Evolutionary conservation across 2,329 filamentous ascomycete species (phyloP), one percentile per base, ranked within the genome.

Genomic region (Pseudogymnoascus pannorum): DNA sequence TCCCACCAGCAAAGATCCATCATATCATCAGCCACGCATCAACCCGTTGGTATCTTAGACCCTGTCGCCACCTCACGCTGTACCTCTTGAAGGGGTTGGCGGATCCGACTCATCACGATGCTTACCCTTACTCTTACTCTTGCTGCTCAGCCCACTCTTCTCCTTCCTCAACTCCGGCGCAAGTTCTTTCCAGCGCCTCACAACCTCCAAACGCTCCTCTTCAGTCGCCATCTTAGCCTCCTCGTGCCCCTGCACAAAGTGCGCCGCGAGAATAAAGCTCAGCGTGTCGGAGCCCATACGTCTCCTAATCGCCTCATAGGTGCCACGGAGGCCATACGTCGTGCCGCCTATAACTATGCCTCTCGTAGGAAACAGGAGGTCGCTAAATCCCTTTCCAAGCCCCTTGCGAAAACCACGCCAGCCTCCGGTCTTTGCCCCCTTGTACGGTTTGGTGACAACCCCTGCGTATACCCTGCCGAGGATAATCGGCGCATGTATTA

Each of bases 231-330:
- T 29, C 58, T 64, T 66, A 4, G 63, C 64, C 42, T 69, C 66
- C 35, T 70, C 69, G 38, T 67, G 70, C 3, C 69, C 68, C 38
- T 68, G 60, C 35, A 66, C 61, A 62, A 69, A 70, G 40, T 67
- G 63, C 5, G 66, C 64, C 9, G 69, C 69, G 14, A 71, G 65
- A 36, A 71, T 71, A 59, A 68, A 71, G 60, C 67, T 69, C 31
- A 71, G 20, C 1, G 66, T 69, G 40, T 65, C 68, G 16, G 61
- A 58, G 24, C 65, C 67, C 59, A 70, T 57, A 2, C 51, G 58
- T 60, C 68, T 67, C 51, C 63, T 67, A 40, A 70, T 65, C 6
- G 61, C 40, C 9, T 70, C 62, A 61, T 69, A 69, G 3, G 68
- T 33, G 3, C 62, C 66, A n/a, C 68, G 64, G 4, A 70, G 18